Evolutionary conservation across 371 early-diverging fungal species (phyloP).

Genomic region (Choanephora cucurbitarum): DNA sequence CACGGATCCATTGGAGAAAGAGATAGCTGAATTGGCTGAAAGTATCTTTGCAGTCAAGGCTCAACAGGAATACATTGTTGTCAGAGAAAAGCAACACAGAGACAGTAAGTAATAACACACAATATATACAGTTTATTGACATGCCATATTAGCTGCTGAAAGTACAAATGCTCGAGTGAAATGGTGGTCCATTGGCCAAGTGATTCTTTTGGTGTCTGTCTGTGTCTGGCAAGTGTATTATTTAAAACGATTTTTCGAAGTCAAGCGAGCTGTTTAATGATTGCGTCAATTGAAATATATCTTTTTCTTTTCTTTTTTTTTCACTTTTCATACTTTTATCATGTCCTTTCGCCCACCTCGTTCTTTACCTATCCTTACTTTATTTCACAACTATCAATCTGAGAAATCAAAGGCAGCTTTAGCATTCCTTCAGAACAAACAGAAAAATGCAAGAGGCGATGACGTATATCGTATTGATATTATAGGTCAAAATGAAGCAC

Average conservation of each 20-base stretch:
- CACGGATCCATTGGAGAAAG: constrained; percentile 66
- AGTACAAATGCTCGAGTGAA: constrained; percentile 74
- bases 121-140: too few relatives aligned
- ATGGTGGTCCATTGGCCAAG: constrained; percentile 78
- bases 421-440: constrained; percentile 24
- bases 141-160: constrained; percentile 75
- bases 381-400: constrained; percentile 34
- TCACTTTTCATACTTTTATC: neutral
- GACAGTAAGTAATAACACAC: constrained; percentile 68
- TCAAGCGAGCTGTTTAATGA: constrained; percentile 67
- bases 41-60: constrained; percentile 67
- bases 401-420: constrained; percentile 30
- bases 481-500: constrained; percentile 24
- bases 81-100: constrained; percentile 70
- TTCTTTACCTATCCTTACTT: constrained; percentile 39
- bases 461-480: constrained; percentile 31
- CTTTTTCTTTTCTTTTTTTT: neutral
- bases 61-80: constrained; percentile 75
- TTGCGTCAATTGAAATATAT: neutral
- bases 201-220: constrained; percentile 60
- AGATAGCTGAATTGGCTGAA: constrained; percentile 67
- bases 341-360: constrained; percentile 57
- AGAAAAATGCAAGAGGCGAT: constrained; percentile 28
- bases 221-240: constrained; percentile 75
- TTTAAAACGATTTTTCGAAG: constrained; percentile 78